Base-by-base conservation (phyloP, 2,329 filamentous ascomycete species). In the Tolypocladium sp. region DNA sequence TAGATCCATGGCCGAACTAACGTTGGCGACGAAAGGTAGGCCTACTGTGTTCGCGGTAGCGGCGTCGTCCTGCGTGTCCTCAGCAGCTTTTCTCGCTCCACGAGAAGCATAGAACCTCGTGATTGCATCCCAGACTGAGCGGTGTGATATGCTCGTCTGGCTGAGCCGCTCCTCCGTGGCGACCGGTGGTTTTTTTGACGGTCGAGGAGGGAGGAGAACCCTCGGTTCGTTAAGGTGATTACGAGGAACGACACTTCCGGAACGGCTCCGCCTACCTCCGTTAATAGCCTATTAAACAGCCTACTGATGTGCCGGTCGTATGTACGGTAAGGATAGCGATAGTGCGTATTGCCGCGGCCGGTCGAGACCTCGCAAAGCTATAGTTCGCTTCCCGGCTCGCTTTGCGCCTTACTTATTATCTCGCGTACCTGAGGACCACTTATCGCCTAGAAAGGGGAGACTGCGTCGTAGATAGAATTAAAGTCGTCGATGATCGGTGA, bases 401-500 rank as follows among this genome's bases (percentile, higher is more conserved):
- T 49, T 7, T 46, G 12, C 8, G 22, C 22, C 3, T 46, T 12
- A 13, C 56, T 51, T 63, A 77, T 74, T 0, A 65, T 60, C 3
- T 68, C 46, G 0, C 46, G 20, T 2, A 77, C 58, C 9, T 76
- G 69, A 1, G 64, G 60, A 0, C 75, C 77, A 37, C 70, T 74
- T 0, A 79, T 38, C 3, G 60, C 68, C 59, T 71, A 70, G 46
- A 81, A 77, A 0, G 77, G 79, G 0, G 67, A 65, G 1, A 82
- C 63, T 0, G 68, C 61, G 0, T 75, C 60, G 49, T 73, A 67
- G 2, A 82, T 77, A 0, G 64, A 69, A 41, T 82, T 76, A 38
- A 78, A 82, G 4, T 82, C 76, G 59, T 82, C 79, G 41, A 82
- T 79, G 22, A 82, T 71, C 0, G 70, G 70, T 0, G 78, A 80